Base-by-base conservation (phyloP, 2,329 filamentous ascomycete genomes). In the Trichoderma lentiforme region DNA sequence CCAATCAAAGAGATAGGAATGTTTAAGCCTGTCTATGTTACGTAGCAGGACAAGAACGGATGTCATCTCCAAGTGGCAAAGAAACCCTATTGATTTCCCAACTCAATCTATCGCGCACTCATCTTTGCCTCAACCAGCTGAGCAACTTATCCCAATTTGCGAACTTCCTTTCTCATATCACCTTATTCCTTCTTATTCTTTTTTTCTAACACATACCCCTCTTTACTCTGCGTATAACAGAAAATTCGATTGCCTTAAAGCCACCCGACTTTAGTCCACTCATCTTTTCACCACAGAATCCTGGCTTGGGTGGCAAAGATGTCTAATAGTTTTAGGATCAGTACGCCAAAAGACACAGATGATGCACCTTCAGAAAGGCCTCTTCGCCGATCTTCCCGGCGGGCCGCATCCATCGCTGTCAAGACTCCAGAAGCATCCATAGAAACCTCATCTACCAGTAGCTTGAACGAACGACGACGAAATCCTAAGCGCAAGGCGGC, bases 401-500 rank as follows among this genome's bases (percentile, higher is more conserved):
- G 28, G 51, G 21, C 36, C 30, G 21, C 28, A 4, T 7, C 43
- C 11, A 28, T 36, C 24, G 51, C n/a, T 24, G 32, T 30, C 56
- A 69, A 63, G 14, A n/a, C 34, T 11, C 21, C 64, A 26, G 63
- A 69, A 15, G 39, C n/a, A n/a, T 18, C 64, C 7, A 9, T 15
- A 34, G 43, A 73, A 21, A 28, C 72, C 69, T 47, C 70, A 15
- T 64, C 57, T 24, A 60, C 69, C n/a, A 47, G 69, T 30, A 51
- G 57, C 24, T 74, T 76, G 74, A 73, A 56, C 58, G 77, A 77
- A 34, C 70, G 75, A 32, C 77, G 79, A 61, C 80, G 83, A 18
- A 83, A 82, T 64, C 83, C 84, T 2, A 86, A 86, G 75, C 82
- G 84, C 61, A 86, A 83, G 74, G 84, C 82, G 6, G 80, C 79